These are phyloP conservation scores for Lactifluus pinguis DNA, from an alignment of 768 basidiomycete species.

Conservation along the genomic window DNA sequence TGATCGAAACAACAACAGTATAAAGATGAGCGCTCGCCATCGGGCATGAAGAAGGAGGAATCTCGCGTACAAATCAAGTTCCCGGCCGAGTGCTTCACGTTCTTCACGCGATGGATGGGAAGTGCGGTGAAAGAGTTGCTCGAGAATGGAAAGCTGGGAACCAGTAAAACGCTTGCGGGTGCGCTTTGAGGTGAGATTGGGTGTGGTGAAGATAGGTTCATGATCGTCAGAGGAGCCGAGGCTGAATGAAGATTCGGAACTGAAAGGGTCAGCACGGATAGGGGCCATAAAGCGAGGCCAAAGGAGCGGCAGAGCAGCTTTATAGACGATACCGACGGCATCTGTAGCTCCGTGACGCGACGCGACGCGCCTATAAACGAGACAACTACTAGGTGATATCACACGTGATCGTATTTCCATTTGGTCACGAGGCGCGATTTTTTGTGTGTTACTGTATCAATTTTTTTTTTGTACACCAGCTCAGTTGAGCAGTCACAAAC, in stretches of 20 bases:
- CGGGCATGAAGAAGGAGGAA: background rate
- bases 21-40: too few species aligned
- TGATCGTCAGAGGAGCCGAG: conserved; percentile 13
- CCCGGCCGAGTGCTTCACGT: conserved; percentile 16
- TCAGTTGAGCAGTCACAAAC: too few species aligned
- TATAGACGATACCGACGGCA: background rate
- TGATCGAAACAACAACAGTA: background rate
- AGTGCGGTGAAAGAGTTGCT: conserved; percentile 16
- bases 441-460: too few species aligned
- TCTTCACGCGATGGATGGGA: conserved; percentile 20
- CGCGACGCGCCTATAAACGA: conserved; percentile 13
- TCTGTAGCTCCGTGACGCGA: background rate
- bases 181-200: conserved; percentile 2
- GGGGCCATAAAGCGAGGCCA: conserved; percentile 3
- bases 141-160: conserved; percentile 17
- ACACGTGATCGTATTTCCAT: background rate
- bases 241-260: conserved; percentile 16
- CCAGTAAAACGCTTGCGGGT: conserved; percentile 20
- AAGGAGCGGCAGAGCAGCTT: conserved; percentile 1
- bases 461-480: too few species aligned
- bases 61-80: conserved; percentile 13
- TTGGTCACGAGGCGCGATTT: too few species aligned
- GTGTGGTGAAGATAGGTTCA: background rate
- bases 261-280: conserved; percentile 1
- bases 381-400: background rate